phyloP scores from a whole-genome alignment of 345 rosid species.

The Leavenworthia alabamica region DNA sequence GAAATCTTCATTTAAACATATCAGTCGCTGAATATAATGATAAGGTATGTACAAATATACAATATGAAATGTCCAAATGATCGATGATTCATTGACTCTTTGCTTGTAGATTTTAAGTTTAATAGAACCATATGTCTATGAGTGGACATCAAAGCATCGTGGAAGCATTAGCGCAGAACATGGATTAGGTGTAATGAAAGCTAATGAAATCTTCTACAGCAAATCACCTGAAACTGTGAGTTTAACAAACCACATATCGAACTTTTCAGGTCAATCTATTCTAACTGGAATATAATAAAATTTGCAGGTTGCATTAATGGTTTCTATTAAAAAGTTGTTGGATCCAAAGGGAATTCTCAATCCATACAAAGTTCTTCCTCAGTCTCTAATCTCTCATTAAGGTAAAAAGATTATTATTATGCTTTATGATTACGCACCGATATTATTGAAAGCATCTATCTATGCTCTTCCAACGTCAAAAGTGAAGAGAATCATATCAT shows the following conservation, averaged over 20 bases:
- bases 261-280: neutral
- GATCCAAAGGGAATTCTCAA: slow-evolving; percentile 83
- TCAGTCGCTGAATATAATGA: slow-evolving; percentile 64
- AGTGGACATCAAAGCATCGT: slow-evolving; percentile 83
- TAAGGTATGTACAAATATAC: slow-evolving; percentile 33
- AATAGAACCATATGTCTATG: slow-evolving; percentile 84
- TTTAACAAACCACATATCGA: slow-evolving; percentile 5
- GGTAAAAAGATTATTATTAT: slow-evolving; percentile 20
- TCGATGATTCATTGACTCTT: neutral
- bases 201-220: slow-evolving; percentile 73
- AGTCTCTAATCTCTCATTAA: slow-evolving; percentile 24
- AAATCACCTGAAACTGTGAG: slow-evolving; percentile 72
- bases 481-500: slow-evolving; percentile 28
- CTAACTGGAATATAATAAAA: neutral
- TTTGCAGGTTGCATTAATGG: slow-evolving; percentile 67
- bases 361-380: slow-evolving; percentile 85
- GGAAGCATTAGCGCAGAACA: slow-evolving; percentile 99
- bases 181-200: slow-evolving; percentile 94
- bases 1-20: slow-evolving; percentile 87
- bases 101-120: slow-evolving; percentile 58
- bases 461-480: slow-evolving; percentile 28
- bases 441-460: slow-evolving; percentile 30
- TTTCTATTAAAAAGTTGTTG: slow-evolving; percentile 63
- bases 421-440: slow-evolving; percentile 32
- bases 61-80: slow-evolving; percentile 5